phyloP scores from a whole-genome alignment of 1,139 yeast species.

The Schizosaccharomyces versatilis region DNA sequence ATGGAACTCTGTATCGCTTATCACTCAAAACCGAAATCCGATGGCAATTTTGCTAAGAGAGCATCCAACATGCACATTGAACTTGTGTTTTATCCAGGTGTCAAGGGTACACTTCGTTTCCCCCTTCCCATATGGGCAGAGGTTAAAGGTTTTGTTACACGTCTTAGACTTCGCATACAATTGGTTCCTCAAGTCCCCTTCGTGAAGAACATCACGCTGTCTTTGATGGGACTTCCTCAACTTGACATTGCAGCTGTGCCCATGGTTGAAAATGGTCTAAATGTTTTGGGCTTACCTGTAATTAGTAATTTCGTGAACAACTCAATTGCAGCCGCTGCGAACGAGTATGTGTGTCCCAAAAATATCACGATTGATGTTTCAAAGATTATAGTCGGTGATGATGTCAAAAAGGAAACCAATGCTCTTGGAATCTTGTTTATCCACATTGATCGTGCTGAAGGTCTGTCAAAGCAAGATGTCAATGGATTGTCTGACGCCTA shows the following conservation, averaged over 20 bases:
- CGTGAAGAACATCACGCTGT: slow-evolving; percentile 7
- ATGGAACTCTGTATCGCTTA: slow-evolving; percentile 9
- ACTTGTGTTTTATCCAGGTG: slow-evolving; percentile 8
- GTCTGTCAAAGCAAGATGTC: slow-evolving; percentile 8
- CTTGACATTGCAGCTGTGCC: slow-evolving; percentile 10
- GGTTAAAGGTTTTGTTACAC: slow-evolving; percentile 8
- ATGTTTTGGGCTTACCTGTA: slow-evolving; percentile 8
- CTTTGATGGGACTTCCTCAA: slow-evolving; percentile 9
- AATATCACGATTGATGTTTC: slow-evolving; percentile 9
- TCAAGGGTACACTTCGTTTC: slow-evolving; percentile 7
- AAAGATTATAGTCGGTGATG: slow-evolving; percentile 9
- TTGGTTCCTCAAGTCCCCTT: slow-evolving; percentile 8
- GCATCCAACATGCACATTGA: slow-evolving; percentile 9
- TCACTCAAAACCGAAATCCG: slow-evolving; percentile 5
- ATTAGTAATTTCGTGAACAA: slow-evolving; percentile 9
- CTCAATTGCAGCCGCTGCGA: slow-evolving; percentile 9
- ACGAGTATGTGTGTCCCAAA: slow-evolving; percentile 9
- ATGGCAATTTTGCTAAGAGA: slow-evolving; percentile 4
- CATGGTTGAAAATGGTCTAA: slow-evolving; percentile 8
- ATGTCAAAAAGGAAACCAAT: slow-evolving; percentile 9
- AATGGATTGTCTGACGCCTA: slow-evolving; percentile 8
- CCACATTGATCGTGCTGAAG: slow-evolving; percentile 8
- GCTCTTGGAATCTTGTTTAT: slow-evolving; percentile 7
- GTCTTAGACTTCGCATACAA: slow-evolving; percentile 7
- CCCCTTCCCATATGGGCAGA: slow-evolving; percentile 9